Evolutionary conservation across 2,329 filamentous ascomycete species (phyloP), one percentile per base, ranked within the genome.

Genomic region (Mollisiaceae sp.): DNA sequence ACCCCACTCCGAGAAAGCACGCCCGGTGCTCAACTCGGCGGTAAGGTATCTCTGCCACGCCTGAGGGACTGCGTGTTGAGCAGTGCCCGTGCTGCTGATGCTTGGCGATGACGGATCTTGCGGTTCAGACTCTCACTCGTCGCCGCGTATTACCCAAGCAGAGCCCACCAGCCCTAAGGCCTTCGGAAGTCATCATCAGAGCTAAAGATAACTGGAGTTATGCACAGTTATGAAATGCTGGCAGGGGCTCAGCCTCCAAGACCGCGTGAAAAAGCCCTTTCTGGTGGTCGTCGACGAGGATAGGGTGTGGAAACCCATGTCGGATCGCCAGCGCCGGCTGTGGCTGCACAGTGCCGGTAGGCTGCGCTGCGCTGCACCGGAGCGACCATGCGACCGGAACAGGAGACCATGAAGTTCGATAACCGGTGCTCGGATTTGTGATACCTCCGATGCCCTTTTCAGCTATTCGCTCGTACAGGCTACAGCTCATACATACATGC

Each of bases 71-170:
- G 50, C 22, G 50, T 18, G 2, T 54, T 54, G 27, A 54, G 50
- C 50, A 15, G 22, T 35, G 50, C 50, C 50, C 32, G 50, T 18
- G 50, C 50, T 15, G 50, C 24, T 43, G 15, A 43, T 43, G 8
- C n/a, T 15, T 43, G 12, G 45, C n/a, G 15, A 20, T 27, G 45
- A 11, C 50, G 50, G 50, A 18, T 54, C 50, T 54, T 18, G 50
- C 50, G 50, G 27, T 54, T 54, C 50, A 32, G 50, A 5, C 50
- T 54, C 50, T 54, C 50, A 54, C 50, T 54, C 50, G 50, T 27
- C 22, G 3, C 15, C 27, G 22, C 11, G 8, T 24, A 9, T 27
- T 52, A 45, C 6, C 14, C 22, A 52, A 54, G 50, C 11, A 54
- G 24, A 54, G 22, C 12, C 22, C 50, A 12, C 27, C 18, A 24